A percentile compares a stretch with the other conserved stretches of the same genome.
phyloP scores from a whole-genome alignment of 2,329 filamentous ascomycete species.

The Cordyceps javanica region DNA sequence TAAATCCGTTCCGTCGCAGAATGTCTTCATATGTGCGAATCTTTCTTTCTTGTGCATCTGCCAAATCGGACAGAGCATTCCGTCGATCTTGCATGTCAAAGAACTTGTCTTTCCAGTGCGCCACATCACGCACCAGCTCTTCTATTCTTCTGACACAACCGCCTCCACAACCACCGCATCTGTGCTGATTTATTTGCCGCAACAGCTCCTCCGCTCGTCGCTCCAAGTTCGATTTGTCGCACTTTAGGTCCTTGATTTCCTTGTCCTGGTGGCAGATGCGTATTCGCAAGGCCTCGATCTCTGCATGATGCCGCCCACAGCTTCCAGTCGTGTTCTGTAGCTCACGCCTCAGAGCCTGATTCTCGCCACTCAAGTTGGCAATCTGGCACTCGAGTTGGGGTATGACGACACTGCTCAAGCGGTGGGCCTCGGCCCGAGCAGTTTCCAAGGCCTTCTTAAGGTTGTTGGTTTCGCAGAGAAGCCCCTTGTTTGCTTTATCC shows the following conservation, averaged over 20 bases:
- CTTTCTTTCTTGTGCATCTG: slow-evolving; percentile 27
- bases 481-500: slow-evolving; percentile 29
- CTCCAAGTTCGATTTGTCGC: slow-evolving; percentile 31
- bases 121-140: slow-evolving; percentile 27
- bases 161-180: slow-evolving; percentile 17
- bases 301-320: slow-evolving; percentile 24
- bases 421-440: slow-evolving; percentile 30
- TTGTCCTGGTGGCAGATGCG: slow-evolving; percentile 30
- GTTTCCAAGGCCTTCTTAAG: slow-evolving; percentile 31
- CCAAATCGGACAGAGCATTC: slow-evolving; percentile 23
- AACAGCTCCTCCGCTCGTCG: slow-evolving; percentile 28
- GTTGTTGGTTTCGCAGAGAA: slow-evolving; percentile 25
- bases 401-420: slow-evolving; percentile 26
- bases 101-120: slow-evolving; percentile 29
- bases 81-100: slow-evolving; percentile 26
- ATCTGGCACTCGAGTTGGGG: slow-evolving; percentile 33
- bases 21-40: slow-evolving; percentile 30
- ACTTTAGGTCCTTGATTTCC: slow-evolving; percentile 30
- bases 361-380: slow-evolving; percentile 31
- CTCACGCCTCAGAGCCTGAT: slow-evolving; percentile 32
- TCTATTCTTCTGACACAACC: slow-evolving; percentile 26
- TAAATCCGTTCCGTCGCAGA: slow-evolving; percentile 24
- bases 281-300: slow-evolving; percentile 28
- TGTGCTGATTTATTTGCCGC: slow-evolving; percentile 20
- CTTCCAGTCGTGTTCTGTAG: slow-evolving; percentile 27